Percentiles rank a stretch among this genome's conserved stretches.
Evolutionary conservation across 208 protist genomes (phyloP).

Genomic region (Angomonas deanei): DNA sequence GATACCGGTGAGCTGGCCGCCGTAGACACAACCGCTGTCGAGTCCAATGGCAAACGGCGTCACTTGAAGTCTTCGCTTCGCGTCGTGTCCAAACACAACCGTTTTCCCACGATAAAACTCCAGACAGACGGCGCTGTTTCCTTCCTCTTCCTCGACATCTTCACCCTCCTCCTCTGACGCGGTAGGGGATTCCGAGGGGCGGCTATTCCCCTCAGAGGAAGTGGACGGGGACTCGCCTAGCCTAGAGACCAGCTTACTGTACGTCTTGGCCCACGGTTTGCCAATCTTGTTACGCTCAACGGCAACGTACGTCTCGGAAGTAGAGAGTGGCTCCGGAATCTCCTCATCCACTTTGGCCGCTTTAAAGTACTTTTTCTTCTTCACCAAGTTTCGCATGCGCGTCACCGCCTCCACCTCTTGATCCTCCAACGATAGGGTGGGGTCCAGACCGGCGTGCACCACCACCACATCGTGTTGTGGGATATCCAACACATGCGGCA

Average conservation of each 20-base stretch:
- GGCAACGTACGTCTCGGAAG: constrained; percentile 21
- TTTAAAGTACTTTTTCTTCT: constrained; percentile 9
- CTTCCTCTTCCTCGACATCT: neutral
- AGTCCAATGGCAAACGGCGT: constrained; percentile 62
- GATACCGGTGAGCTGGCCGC: constrained; percentile 45
- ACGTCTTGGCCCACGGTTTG: constrained; percentile 41
- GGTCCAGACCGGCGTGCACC: constrained; percentile 73
- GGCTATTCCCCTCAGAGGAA: constrained; percentile 1
- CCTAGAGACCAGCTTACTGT: constrained; percentile 14
- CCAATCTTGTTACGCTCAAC: constrained; percentile 27
- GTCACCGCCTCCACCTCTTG: constrained; percentile 40
- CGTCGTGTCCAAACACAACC: constrained; percentile 75
- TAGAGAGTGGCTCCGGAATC: constrained; percentile 12
- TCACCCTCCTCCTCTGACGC: no score
- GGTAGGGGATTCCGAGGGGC: no score
- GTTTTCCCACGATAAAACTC: no score
- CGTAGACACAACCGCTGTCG: constrained; percentile 69
- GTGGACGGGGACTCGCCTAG: neutral
- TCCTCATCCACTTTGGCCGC: neutral
- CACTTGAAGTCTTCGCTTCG: constrained; percentile 53
- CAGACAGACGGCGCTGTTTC: constrained; percentile 9
- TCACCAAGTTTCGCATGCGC: constrained; percentile 49
- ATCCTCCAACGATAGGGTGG: constrained; percentile 27
- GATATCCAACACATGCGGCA: constrained; percentile 68
- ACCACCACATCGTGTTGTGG: constrained; percentile 45